Base-by-base conservation (phyloP, 1,284 basidiomycete species). In the Apiotrichum sp. region DNA sequence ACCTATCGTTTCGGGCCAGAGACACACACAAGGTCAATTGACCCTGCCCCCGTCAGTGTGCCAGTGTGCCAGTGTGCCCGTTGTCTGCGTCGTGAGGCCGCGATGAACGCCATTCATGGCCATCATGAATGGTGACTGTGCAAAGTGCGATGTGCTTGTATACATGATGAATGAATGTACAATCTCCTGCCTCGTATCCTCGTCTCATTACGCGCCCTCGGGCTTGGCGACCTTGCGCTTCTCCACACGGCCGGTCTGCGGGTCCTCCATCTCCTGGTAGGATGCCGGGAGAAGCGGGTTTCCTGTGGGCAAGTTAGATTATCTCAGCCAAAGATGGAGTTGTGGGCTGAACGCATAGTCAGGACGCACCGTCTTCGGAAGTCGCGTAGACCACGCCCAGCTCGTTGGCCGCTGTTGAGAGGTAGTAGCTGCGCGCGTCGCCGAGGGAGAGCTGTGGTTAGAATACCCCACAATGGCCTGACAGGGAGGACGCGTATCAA, bases 351-450 rank as follows among this genome's bases (percentile, higher is more conserved):
- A 14, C 4, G 1, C 8, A 6, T 32, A 11, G n/a, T 33, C 5
- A 16, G 1, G 29, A 59, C 71, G 58, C 35, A 74, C 75, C 76
- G 3, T 67, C 65, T 58, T 75, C 74, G 1, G 75, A 76, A 2
- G 63, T 71, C 3, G 71, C 76, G 34, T 70, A 74, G 14, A 78
- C 64, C 1, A 78, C 76, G 2, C 96, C 95, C 3, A 98, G 83
- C 64, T 95, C 87, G 74, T 98, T 98, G 43, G 88, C 81, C 6
- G 91, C 93, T 4, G 96, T 98, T 0, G 92, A 91, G 38, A 98
- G 82, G 77, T 93, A 96, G 77, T 98, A 98, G 66, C 87, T 92
- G 52, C 89, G 82, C 29, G 89, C 86, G 77, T 95, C 91, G n/a
- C 92, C 90, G 36, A 95, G 80, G 13, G 90, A 95, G 52, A 93